Percentiles rank a stretch among this genome's conserved stretches.
Conservation (phyloP, 345 rosid species). For the Durio zibethinus region DNA sequence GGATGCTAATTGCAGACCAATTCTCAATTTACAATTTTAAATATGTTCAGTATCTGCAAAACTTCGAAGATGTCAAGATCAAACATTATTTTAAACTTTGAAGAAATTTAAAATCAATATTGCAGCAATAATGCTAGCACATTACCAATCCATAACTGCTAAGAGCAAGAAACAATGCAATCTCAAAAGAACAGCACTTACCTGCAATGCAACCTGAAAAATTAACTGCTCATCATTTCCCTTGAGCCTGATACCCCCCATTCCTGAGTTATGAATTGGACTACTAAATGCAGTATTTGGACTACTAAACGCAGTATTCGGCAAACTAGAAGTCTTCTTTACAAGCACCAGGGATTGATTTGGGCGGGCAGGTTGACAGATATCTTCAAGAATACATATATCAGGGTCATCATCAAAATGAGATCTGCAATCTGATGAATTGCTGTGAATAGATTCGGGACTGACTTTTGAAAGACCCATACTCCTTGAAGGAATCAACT, state of each 20-base stretch:
- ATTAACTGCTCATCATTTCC: slow-evolving; percentile 50
- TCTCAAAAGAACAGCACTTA: slow-evolving; percentile 27
- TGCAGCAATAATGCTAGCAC: neutral
- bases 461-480: slow-evolving; percentile 44
- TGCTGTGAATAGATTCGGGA: slow-evolving; percentile 69
- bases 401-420: slow-evolving; percentile 67
- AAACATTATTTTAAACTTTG: neutral
- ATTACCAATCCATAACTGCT: neutral
- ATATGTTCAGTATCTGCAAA: neutral
- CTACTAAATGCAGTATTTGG: slow-evolving; percentile 28
- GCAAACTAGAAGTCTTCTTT: slow-evolving; percentile 27
- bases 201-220: slow-evolving; percentile 78
- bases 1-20: neutral
- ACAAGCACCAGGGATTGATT: slow-evolving; percentile 30
- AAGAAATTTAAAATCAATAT: neutral
- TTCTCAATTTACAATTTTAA: neutral
- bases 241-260: slow-evolving; percentile 40
- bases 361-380: slow-evolving; percentile 50
- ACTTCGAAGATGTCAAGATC: neutral
- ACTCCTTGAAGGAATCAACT: slow-evolving; percentile 32
- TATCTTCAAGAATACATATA: slow-evolving; percentile 72
- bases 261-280: slow-evolving; percentile 33
- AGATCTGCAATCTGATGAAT: slow-evolving; percentile 53
- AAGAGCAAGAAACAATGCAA: slow-evolving; percentile 1
- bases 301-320: slow-evolving; percentile 26